Evolutionary conservation across 2,329 filamentous ascomycete species (phyloP), one percentile per base, ranked within the genome.

Genomic region (Xylariaceae sp.): DNA sequence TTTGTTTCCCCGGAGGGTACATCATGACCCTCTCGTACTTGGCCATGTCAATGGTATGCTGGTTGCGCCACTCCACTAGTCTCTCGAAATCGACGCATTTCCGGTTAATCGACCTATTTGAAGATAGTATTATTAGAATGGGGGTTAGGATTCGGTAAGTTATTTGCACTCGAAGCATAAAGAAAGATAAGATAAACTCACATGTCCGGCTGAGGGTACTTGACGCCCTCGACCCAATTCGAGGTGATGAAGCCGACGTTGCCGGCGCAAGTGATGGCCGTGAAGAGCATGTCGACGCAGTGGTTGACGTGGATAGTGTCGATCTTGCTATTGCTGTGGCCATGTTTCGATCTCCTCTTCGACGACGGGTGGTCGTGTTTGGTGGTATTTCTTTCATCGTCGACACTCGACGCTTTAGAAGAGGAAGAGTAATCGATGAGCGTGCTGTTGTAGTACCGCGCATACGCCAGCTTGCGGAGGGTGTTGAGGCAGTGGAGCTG

Each of bases 271-370:
- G 57, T 56, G 9, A 63, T 37, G 29, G 55, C 54, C 42, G 63
- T 57, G 8, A 62, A 34, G 2, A 64, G 41, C 16, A 63, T 59
- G 18, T 62, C 59, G 17, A 57, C 54, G 36, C 61, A 65, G 28
- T 64, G 61, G 30, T 57, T 56, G 5, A 62, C 44, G 39, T 65
- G 61, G n/a, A n/a, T n/a, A n/a, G n/a, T n/a, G n/a, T n/a, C n/a
- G n/a, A n/a, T n/a, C n/a, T n/a, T n/a, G n/a, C n/a, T n/a, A n/a
- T n/a, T n/a, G n/a, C n/a, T n/a, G n/a, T n/a, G n/a, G n/a, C n/a
- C n/a, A n/a, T n/a, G n/a, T n/a, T n/a, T n/a, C n/a, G n/a, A n/a
- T n/a, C n/a, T n/a, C n/a, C n/a, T n/a, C n/a, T n/a, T n/a, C n/a
- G n/a, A n/a, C n/a, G n/a, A n/a, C n/a, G n/a, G n/a, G n/a, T n/a